phyloP scores from a whole-genome alignment of 768 basidiomycete species.

The Inosperma sp. region DNA sequence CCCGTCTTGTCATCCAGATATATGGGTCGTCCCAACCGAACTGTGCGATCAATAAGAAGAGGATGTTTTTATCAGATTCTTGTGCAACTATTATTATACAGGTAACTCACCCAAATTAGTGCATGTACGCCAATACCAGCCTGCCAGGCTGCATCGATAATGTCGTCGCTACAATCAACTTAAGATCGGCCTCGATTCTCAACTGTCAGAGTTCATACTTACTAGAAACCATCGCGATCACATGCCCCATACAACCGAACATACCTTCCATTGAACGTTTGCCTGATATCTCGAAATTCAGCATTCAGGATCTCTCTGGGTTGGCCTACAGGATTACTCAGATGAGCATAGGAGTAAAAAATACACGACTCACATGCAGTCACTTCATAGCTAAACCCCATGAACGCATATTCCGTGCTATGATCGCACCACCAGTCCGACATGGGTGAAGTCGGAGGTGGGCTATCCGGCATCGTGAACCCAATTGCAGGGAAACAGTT shows the following conservation, averaged over 20 bases:
- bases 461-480: constrained; percentile 59
- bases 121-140: constrained; percentile 67
- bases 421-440: constrained; percentile 63
- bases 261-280: constrained; percentile 59
- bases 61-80: background rate
- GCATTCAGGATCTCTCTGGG: constrained; percentile 42
- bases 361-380: constrained; percentile 45
- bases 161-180: constrained; percentile 38
- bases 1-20: constrained; percentile 51
- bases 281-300: constrained; percentile 59
- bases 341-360: background rate
- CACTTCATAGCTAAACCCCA: constrained; percentile 76
- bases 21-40: constrained; percentile 46
- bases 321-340: constrained; percentile 44
- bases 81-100: constrained; percentile 4
- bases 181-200: background rate
- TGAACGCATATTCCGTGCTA: constrained; percentile 65
- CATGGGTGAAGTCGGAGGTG: constrained; percentile 32
- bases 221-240: constrained; percentile 46
- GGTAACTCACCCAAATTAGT: constrained; percentile 54
- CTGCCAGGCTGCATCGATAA: constrained; percentile 65
- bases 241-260: constrained; percentile 54
- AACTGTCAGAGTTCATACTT: constrained; percentile 13
- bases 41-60: constrained; percentile 29
- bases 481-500: constrained; percentile 40